Evolutionary conservation across 768 basidiomycete genomes (phyloP), one percentile per base, ranked within the genome.

Genomic region (Suillus occidentalis): DNA sequence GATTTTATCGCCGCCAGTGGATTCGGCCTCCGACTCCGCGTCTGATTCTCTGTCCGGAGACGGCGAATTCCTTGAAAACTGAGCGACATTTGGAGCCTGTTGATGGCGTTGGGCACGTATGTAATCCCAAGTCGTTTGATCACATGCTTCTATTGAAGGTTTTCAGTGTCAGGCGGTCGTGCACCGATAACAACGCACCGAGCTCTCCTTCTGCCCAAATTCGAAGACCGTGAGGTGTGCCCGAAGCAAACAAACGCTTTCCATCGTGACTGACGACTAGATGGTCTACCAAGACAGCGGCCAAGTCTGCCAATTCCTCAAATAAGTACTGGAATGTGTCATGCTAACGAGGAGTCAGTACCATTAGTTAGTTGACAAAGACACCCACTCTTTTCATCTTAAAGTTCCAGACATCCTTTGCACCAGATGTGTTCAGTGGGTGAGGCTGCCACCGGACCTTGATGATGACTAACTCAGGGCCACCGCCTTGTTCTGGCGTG

Each of bases 131-230:
- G 91, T 89, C 1, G 68, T 70, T 67, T 83, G 82, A 61, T 89
- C 85, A 69, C 85, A 92, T 9, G 87, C 92, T 65, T 86, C 92
- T 93, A 67, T 53, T 53, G 14, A 31, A 57, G 3, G 18, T 43
- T 57, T 45, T 73, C 16, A 65, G 72, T 25, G 53, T 22, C 43
- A 61, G 37, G 39, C 36, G 31, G 55, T 42, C 57, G 36, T 52
- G 3, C 16, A 20, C n/a, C 43, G 53, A 53, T 45, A 25, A 14
- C 37, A 36, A 78, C 83, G 40, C 52, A 91, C 91, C 84, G 28
- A 94, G 77, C 49, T 88, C 85, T 36, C 85, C 89, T 64, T 89
- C 84, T 4, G 81, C 82, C 87, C 89, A 91, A 18, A 93, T 84
- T 16, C 80, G 81, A 53, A 94, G 80, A 20, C 84, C 83, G 42